These are phyloP conservation scores for Boletus edulis DNA, from an alignment of 768 basidiomycete genomes.

Conservation along the genomic window DNA sequence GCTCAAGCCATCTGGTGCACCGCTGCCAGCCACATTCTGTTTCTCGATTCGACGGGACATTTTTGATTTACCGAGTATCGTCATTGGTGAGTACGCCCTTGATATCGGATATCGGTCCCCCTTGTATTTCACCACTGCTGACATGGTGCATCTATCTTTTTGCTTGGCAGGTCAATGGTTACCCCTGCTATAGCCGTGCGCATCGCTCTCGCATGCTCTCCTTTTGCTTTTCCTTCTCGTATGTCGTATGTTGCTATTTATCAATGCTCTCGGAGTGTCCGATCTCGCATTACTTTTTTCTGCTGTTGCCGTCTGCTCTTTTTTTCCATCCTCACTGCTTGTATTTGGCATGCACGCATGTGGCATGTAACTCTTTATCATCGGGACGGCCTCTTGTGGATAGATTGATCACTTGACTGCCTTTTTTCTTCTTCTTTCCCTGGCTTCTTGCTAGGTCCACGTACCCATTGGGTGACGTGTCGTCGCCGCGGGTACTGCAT, in stretches of 20 bases:
- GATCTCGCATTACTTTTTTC: slow-evolving; percentile 1
- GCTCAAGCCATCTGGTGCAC: slow-evolving; percentile 79
- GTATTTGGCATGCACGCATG: neutral
- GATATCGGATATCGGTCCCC: neutral
- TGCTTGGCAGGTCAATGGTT: slow-evolving; percentile 77
- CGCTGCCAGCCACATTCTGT: slow-evolving; percentile 91
- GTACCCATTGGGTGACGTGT: neutral
- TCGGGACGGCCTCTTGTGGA: slow-evolving; percentile 1
- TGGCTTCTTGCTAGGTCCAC: neutral
- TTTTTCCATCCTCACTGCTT: neutral
- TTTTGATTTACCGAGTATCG: slow-evolving; percentile 85
- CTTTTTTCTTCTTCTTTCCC: neutral
- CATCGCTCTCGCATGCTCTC: neutral
- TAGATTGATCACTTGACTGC: neutral
- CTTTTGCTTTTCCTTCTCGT: neutral
- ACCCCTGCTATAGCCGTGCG: slow-evolving; percentile 56
- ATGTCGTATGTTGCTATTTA: slow-evolving; percentile 17
- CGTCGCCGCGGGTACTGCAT: no score
- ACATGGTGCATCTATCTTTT: neutral
- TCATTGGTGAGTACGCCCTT: slow-evolving; percentile 60
- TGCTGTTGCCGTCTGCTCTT: neutral
- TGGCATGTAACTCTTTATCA: no score
- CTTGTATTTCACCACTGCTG: no score
- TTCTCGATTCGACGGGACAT: slow-evolving; percentile 93
- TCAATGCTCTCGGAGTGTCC: neutral